Evolutionary conservation across 164 flowering plant genomes (phyloP).

Genomic region (Umbellularia californica): DNA sequence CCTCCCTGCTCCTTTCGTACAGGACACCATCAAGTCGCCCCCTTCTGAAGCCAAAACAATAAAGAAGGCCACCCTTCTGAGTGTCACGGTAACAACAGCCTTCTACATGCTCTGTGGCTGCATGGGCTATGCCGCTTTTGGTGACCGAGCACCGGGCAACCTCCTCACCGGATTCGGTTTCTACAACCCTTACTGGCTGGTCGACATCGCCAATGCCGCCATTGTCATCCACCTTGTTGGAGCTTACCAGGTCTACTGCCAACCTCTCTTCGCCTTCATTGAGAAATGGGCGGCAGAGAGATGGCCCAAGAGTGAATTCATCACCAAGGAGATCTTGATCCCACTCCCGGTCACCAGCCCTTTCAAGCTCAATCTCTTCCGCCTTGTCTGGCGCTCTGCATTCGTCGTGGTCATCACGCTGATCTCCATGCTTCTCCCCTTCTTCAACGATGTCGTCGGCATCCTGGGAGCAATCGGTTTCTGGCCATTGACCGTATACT

Average conservation of each 20-base stretch:
- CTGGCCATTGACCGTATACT: slow-evolving; percentile 74
- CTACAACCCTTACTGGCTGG: slow-evolving; percentile 63
- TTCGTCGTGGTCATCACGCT: slow-evolving; percentile 58
- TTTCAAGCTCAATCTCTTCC: slow-evolving; percentile 47
- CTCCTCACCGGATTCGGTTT: slow-evolving; percentile 61
- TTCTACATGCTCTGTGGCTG: slow-evolving; percentile 70
- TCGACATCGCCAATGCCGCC: slow-evolving; percentile 61
- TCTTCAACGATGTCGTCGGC: slow-evolving; percentile 68
- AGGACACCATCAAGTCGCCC: slow-evolving; percentile 58
- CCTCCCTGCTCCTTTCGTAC: not conserved
- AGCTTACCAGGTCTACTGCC: slow-evolving; percentile 64
- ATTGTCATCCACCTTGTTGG: slow-evolving; percentile 65
- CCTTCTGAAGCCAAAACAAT: slow-evolving; percentile 60
- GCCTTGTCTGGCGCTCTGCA: slow-evolving; percentile 49
- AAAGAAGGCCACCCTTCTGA: slow-evolving; percentile 46
- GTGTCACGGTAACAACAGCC: slow-evolving; percentile 41
- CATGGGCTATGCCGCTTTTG: slow-evolving; percentile 72
- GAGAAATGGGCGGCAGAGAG: slow-evolving; percentile 38
- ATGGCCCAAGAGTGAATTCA: slow-evolving; percentile 39
- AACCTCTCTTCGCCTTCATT: slow-evolving; percentile 61
- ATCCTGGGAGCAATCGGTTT: slow-evolving; percentile 66
- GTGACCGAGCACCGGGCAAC: slow-evolving; percentile 52
- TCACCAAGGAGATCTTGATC: slow-evolving; percentile 35
- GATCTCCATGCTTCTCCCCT: slow-evolving; percentile 70
- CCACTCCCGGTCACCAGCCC: slow-evolving; percentile 33